phyloP scores from a whole-genome alignment of 1,139 yeast genomes.

The Debaryomyces udenii region DNA sequence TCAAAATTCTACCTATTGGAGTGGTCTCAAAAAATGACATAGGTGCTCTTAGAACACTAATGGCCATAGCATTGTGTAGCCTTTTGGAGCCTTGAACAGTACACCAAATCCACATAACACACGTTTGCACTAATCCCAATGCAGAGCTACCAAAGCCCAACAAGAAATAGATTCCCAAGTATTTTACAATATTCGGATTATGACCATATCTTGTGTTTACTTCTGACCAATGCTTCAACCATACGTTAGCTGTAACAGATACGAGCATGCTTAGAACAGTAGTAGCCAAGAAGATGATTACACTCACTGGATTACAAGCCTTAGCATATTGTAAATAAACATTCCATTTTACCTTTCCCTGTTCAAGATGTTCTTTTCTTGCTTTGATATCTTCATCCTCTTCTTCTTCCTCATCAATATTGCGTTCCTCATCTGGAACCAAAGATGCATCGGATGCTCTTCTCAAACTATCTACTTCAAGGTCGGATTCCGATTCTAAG shows the following conservation, averaged over 20 bases:
- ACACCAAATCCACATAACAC: slow-evolving; percentile 80
- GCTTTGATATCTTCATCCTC: slow-evolving; percentile 47
- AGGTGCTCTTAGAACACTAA: slow-evolving; percentile 84
- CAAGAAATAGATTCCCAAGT: slow-evolving; percentile 73
- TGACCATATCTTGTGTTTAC: slow-evolving; percentile 68
- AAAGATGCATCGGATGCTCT: slow-evolving; percentile 72
- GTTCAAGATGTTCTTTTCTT: slow-evolving; percentile 79
- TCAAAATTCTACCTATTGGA: slow-evolving; percentile 91
- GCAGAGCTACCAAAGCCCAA: slow-evolving; percentile 67
- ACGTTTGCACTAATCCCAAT: slow-evolving; percentile 65
- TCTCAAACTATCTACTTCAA: slow-evolving; percentile 54
- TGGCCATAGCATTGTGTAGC: slow-evolving; percentile 80
- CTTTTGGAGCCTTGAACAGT: slow-evolving; percentile 80
- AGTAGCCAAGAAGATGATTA: slow-evolving; percentile 53
- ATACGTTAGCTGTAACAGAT: slow-evolving; percentile 62
- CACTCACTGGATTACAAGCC: slow-evolving; percentile 82
- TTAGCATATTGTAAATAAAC: slow-evolving; percentile 82
- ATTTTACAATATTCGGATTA: slow-evolving; percentile 71
- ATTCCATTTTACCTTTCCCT: slow-evolving; percentile 91
- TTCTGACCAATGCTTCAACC: slow-evolving; percentile 99
- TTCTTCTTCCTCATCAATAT: slow-evolving; percentile 40
- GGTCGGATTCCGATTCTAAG: slow-evolving; percentile 38
- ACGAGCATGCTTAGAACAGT: slow-evolving; percentile 60
- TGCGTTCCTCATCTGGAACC: slow-evolving; percentile 33
- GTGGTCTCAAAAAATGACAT: slow-evolving; percentile 98